Evolutionary conservation across 768 basidiomycete species (phyloP).

Genomic region (Lactarius quietus): DNA sequence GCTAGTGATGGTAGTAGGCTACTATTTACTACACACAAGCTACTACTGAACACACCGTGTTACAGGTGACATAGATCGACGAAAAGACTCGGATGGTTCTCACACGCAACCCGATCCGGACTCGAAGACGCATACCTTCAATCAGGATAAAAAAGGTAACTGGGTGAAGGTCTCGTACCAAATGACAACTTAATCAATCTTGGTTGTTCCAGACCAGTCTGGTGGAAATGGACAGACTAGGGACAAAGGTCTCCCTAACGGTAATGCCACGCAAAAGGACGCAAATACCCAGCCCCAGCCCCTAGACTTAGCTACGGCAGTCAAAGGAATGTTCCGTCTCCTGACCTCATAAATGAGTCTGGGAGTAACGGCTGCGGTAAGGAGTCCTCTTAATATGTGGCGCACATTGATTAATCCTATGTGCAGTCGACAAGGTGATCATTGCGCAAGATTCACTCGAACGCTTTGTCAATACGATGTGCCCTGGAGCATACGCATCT

Average conservation of each 20-base stretch:
- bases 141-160: not conserved
- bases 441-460: constrained; percentile 49
- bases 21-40: not conserved
- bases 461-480: constrained; percentile 45
- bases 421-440: constrained; percentile 55
- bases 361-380: constrained; percentile 48
- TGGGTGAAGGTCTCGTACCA: not conserved
- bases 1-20: not conserved
- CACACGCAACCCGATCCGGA: not conserved
- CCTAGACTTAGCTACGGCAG: not conserved
- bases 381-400: constrained; percentile 5
- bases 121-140: not conserved
- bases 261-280: not conserved
- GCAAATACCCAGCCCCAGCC: not conserved
- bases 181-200: not conserved
- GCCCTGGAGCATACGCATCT: constrained; percentile 48
- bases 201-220: not conserved
- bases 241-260: not conserved
- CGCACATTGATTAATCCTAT: not conserved
- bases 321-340: not conserved
- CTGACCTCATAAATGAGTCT: constrained; percentile 42
- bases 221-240: not conserved
- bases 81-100: not conserved
- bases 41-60: not conserved
- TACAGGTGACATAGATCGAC: not conserved